phyloP scores from a whole-genome alignment of 2,329 filamentous ascomycete genomes.

The Colletotrichum sp. region DNA sequence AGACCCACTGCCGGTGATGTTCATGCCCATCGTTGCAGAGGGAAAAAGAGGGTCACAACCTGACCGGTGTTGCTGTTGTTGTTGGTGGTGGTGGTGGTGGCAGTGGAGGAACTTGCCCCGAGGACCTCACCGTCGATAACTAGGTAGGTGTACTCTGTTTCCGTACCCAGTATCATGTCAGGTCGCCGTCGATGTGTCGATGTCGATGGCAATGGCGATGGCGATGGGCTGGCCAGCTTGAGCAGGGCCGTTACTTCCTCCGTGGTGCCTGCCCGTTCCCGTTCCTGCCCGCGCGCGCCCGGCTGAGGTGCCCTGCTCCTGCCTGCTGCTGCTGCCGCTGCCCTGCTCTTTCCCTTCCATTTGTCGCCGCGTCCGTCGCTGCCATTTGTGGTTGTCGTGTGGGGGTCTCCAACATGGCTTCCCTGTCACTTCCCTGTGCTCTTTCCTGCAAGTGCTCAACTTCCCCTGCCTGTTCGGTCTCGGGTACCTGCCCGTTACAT shows the following conservation, averaged over 20 bases:
- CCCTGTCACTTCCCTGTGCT: slow-evolving; percentile 2
- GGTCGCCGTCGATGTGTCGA: neutral
- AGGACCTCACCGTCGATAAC: neutral
- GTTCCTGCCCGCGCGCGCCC: neutral
- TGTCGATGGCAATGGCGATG: neutral
- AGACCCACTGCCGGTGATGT: neutral
- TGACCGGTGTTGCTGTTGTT: neutral
- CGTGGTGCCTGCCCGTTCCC: neutral
- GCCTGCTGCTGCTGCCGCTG: neutral
- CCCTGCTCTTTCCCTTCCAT: neutral
- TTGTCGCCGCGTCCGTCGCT: neutral
- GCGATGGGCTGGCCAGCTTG: neutral
- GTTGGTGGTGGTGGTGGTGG: neutral
- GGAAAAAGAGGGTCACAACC: neutral
- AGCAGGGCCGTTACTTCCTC: neutral
- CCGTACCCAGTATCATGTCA: neutral
- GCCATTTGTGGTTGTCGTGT: slow-evolving; percentile 7
- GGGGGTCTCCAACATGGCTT: slow-evolving; percentile 13
- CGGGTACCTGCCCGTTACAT: neutral
- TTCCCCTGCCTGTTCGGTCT: slow-evolving; percentile 1
- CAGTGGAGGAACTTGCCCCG: neutral
- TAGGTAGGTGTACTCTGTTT: neutral
- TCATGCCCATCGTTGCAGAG: neutral
- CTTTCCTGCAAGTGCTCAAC: slow-evolving; percentile 7
- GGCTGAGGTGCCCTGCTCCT: neutral